These are phyloP conservation scores for Ogataea haglerorum DNA, from an alignment of 805 yeast genomes.

Conservation along the genomic window DNA sequence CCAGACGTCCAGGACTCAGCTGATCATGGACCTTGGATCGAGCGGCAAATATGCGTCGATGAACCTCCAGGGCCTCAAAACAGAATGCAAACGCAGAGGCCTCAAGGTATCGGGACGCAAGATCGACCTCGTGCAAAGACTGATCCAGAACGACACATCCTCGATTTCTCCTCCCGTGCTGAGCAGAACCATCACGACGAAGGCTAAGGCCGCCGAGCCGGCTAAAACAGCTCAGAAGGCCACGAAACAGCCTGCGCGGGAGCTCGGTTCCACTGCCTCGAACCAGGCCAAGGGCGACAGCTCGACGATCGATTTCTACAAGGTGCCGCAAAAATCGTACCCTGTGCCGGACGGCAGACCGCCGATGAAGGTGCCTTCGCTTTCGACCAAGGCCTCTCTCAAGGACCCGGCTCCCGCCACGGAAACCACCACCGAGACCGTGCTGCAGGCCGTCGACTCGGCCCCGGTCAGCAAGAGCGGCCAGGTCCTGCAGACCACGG, in stretches of 20 bases:
- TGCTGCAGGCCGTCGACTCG: slow-evolving; percentile 14
- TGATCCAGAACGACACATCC: slow-evolving; percentile 21
- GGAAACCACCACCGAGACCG: slow-evolving; percentile 2
- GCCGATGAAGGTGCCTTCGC: slow-evolving; percentile 27
- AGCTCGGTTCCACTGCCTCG: slow-evolving; percentile 22
- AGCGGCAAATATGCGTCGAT: slow-evolving; percentile 34
- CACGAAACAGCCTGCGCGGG: slow-evolving; percentile 8
- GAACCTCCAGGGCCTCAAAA: slow-evolving; percentile 53
- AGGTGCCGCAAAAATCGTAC: slow-evolving; percentile 37
- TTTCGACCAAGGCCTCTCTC: slow-evolving; percentile 27
- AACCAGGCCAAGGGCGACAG: slow-evolving; percentile 49
- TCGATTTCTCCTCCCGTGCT: slow-evolving; percentile 3
- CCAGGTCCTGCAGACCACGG: slow-evolving; percentile 13
- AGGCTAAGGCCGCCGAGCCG: slow-evolving; percentile 9
- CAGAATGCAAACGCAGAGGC: slow-evolving; percentile 59
- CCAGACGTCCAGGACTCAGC: slow-evolving; percentile 33
- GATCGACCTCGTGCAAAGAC: slow-evolving; percentile 47
- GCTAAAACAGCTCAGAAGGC: not conserved
- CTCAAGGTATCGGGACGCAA: slow-evolving; percentile 61
- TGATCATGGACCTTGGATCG: slow-evolving; percentile 26
- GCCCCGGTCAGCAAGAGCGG: slow-evolving; percentile 19
- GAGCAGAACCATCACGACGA: slow-evolving; percentile 17
- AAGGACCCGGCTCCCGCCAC: slow-evolving; percentile 12
- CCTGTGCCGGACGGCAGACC: slow-evolving; percentile 24
- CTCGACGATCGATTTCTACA: slow-evolving; percentile 57